phyloP scores from a whole-genome alignment of 495 filamentous ascomycete genomes.

The Aspergillus cavernicola region DNA sequence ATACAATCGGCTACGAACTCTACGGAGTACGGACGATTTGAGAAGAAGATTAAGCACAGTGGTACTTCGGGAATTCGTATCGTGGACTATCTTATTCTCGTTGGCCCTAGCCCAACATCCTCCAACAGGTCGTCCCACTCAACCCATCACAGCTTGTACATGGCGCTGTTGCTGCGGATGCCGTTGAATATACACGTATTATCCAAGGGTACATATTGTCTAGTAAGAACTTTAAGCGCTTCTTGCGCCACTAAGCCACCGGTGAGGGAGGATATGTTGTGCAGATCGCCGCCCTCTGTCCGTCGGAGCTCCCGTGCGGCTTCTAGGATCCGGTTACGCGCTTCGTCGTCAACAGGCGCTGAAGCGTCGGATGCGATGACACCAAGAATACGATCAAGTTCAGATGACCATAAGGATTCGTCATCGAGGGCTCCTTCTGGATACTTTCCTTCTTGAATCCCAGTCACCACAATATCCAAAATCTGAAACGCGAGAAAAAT shows the following conservation, averaged over 20 bases:
- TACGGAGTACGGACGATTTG: neutral
- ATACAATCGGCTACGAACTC: too few species aligned
- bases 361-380: constrained; percentile 48
- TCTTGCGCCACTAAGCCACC: constrained; percentile 95
- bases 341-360: constrained; percentile 35
- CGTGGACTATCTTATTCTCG: neutral
- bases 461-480: constrained; percentile 50
- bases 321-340: constrained; percentile 42
- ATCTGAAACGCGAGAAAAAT: constrained; percentile 74
- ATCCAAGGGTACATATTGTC: constrained; percentile 93
- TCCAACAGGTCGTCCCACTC: neutral
- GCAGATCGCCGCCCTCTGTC: constrained; percentile 81
- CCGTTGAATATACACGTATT: constrained; percentile 94
- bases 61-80: constrained; percentile 7
- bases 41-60: neutral
- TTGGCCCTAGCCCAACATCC: too few species aligned
- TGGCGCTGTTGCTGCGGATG: constrained; percentile 71
- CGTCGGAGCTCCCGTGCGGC: constrained; percentile 66
- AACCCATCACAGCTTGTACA: constrained; percentile 41
- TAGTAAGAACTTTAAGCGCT: constrained; percentile 90
- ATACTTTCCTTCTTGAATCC: constrained; percentile 30
- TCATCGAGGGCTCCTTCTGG: constrained; percentile 29
- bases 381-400: constrained; percentile 40
- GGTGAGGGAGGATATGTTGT: constrained; percentile 87
- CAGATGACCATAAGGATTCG: constrained; percentile 33